Evolutionary conservation across 1,139 yeast species (phyloP).

Genomic region (Yamadazyma friedrichii): DNA sequence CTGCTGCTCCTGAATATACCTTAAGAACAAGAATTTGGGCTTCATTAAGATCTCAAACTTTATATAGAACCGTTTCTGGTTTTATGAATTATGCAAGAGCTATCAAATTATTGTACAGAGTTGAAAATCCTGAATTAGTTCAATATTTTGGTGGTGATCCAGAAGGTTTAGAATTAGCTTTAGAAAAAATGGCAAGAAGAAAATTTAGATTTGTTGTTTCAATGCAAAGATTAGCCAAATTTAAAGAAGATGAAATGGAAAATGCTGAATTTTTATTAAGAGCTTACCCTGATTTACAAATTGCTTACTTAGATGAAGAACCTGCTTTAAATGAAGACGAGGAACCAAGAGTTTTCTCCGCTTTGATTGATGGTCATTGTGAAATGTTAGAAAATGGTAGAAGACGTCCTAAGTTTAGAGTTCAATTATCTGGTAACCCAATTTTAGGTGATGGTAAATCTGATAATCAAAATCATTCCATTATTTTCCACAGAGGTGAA

Average conservation of each 20-base stretch:
- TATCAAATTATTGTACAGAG: constrained; percentile 93
- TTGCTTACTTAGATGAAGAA: constrained; percentile 96
- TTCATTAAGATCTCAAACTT: constrained; percentile 94
- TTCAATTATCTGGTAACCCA: constrained; percentile 97
- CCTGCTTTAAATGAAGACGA: constrained; percentile 89
- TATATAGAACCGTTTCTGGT: constrained; percentile 98
- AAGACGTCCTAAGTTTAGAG: constrained; percentile 97
- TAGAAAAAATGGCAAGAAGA: constrained; percentile 99
- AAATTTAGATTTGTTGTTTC: constrained; percentile 96
- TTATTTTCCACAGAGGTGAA: constrained; percentile 98
- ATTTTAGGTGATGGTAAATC: constrained; percentile 99
- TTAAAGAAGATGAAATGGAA: constrained; percentile 96
- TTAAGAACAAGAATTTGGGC: constrained; percentile 99
- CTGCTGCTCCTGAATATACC: constrained; percentile 99
- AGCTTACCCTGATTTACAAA: constrained; percentile 98
- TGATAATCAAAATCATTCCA: constrained; percentile 96
- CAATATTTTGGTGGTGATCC: constrained; percentile 99
- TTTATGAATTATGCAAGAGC: constrained; percentile 99
- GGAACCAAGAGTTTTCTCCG: constrained; percentile 95
- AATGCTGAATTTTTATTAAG: constrained; percentile 96
- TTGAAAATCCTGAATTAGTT: constrained; percentile 98
- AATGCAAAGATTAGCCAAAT: constrained; percentile 97
- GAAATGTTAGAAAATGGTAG: constrained; percentile 97
- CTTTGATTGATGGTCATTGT: constrained; percentile 97
- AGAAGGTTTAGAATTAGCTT: constrained; percentile 89